Base-by-base conservation (phyloP, 345 rosid species). In the Brassica napus region DNA sequence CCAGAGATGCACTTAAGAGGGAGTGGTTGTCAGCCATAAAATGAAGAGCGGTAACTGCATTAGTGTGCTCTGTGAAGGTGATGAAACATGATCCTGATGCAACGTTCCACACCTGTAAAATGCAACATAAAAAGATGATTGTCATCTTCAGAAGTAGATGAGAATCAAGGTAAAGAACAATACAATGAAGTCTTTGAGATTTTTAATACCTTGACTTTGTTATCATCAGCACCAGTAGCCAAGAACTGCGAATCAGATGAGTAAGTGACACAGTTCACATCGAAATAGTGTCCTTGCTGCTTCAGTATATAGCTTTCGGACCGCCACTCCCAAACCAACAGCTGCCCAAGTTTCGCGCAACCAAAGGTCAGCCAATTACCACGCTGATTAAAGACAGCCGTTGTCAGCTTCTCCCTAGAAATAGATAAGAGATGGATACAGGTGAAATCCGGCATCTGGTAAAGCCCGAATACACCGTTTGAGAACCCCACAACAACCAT, bases 261-360 rank as follows among this genome's bases (percentile, higher is more conserved):
- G 83, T 91, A 94, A 35, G 94, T 90, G 54, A 94, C 82, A 83
- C 94, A 91, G 82, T 91, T 90, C 58, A 92, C 93, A 79, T 92
- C 99, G 79, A 93, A 93, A 80, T 88, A 95, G 79, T 95, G 99
- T n/a, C 99, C 99, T 81, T 95, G 98, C 74, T 95, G 99, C 89
- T 93, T 95, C 85, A 93, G 72, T 85, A 95, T 85, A 83, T 93
- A 93, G 86, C 93, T 95, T 78, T 95, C 99, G 0, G 97, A 89
- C 68, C 89, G 85, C 98, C 99, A 95, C 68, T 95, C 99, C 99
- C 99, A 95, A 34, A 95, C 97, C 52, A 93, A 93, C 81, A 93
- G 82, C 79, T 95, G 99, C 76, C 99, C 97, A 6, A 93, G 86
- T 83, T 89, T 91, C 9, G 99, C 94, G 76, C 98, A 91, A 28